These are phyloP conservation scores for Lactifluus pinguis DNA, from an alignment of 768 basidiomycete genomes.

Conservation along the genomic window DNA sequence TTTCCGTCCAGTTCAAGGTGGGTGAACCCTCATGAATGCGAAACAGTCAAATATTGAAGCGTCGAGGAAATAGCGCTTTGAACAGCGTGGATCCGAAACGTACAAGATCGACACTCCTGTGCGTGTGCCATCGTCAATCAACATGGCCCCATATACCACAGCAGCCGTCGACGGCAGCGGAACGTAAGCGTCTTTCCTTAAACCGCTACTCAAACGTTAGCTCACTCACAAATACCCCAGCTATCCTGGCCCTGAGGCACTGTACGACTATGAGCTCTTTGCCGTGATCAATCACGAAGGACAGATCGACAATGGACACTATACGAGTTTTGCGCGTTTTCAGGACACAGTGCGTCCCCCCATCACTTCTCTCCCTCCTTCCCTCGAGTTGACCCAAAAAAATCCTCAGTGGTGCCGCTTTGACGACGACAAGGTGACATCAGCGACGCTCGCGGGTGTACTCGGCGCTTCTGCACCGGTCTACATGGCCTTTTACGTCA, in stretches of 20 bases:
- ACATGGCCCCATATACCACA: conserved; percentile 85
- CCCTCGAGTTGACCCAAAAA: neutral
- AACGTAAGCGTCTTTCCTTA: conserved; percentile 1
- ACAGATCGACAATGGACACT: conserved; percentile 90
- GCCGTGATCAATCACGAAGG: conserved; percentile 94
- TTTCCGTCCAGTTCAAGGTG: conserved; percentile 95
- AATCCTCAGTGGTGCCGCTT: conserved; percentile 76
- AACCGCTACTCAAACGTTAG: neutral
- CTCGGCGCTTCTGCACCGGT: conserved; percentile 51
- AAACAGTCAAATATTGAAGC: conserved; percentile 2
- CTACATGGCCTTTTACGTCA: conserved; percentile 96
- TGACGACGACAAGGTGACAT: conserved; percentile 87
- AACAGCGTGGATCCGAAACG: conserved; percentile 51
- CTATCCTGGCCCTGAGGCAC: conserved; percentile 47
- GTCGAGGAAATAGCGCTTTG: conserved; percentile 62
- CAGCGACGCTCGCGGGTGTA: conserved; percentile 57
- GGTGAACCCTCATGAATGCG: neutral
- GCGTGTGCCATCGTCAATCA: conserved; percentile 71
- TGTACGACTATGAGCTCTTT: conserved; percentile 88
- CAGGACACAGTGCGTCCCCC: conserved; percentile 62
- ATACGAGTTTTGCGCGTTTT: conserved; percentile 78
- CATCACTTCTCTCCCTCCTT: neutral
- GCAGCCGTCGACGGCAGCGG: conserved; percentile 41
- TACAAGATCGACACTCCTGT: conserved; percentile 81
- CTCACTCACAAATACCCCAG: conserved; percentile 21